phyloP scores from a whole-genome alignment of 768 basidiomycete genomes.

The Mycena kentingensis region DNA sequence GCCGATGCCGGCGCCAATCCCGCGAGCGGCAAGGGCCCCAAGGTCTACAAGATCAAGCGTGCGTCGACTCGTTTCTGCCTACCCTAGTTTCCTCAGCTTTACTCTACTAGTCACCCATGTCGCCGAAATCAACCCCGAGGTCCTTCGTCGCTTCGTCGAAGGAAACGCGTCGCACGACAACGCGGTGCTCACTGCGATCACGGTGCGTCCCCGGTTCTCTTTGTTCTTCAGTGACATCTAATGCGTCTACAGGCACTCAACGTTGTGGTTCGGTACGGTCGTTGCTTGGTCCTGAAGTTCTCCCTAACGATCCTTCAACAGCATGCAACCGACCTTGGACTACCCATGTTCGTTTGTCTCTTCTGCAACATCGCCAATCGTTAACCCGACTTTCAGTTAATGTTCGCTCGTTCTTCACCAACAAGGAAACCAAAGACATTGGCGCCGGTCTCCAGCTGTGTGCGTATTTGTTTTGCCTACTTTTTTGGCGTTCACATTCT shows the following conservation, averaged over 20 bases:
- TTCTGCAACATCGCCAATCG: conserved; percentile 27
- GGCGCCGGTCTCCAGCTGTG: conserved; percentile 55
- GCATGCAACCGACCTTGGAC: conserved; percentile 56
- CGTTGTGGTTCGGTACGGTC: conserved; percentile 47
- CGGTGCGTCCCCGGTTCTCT: conserved; percentile 33
- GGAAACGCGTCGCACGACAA: conserved; percentile 60
- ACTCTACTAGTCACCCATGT: conserved; percentile 46
- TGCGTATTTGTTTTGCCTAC: not conserved
- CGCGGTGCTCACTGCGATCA: conserved; percentile 56
- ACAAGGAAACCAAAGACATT: conserved; percentile 46
- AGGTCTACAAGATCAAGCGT: conserved; percentile 59
- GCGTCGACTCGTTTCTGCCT: not conserved
- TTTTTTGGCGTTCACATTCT: not conserved
- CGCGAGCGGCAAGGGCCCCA: conserved; percentile 49
- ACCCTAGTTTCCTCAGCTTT: not conserved
- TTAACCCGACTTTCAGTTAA: conserved; percentile 35
- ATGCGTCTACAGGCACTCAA: conserved; percentile 48
- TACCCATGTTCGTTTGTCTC: conserved; percentile 42
- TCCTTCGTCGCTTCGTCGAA: conserved; percentile 55
- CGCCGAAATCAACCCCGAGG: conserved; percentile 57
- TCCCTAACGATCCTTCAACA: not conserved
- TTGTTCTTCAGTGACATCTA: conserved; percentile 9
- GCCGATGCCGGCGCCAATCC: conserved; percentile 37
- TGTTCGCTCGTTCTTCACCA: conserved; percentile 61
- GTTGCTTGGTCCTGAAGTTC: not conserved